These are phyloP conservation scores for Zygosaccharomyces rouxii DNA, from an alignment of 805 yeast genomes.

Conservation along the genomic window DNA sequence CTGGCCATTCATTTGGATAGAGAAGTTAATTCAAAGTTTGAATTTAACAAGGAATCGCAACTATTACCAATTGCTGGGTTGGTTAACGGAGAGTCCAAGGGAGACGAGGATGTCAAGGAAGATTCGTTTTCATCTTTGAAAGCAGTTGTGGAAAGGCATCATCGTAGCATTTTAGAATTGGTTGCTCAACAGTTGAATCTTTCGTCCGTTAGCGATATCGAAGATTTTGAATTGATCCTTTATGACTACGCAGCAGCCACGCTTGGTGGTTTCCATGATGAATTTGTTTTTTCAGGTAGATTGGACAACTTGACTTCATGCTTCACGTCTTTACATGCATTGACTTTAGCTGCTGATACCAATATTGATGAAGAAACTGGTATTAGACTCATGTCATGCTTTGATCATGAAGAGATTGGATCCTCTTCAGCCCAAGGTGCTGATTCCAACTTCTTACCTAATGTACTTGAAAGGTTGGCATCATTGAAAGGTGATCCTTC, in stretches of 20 bases:
- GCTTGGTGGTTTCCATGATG: conserved; percentile 85
- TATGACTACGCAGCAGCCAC: conserved; percentile 81
- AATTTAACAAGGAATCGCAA: conserved; percentile 84
- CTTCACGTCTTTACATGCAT: conserved; percentile 69
- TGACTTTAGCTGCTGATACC: conserved; percentile 49
- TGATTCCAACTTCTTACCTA: conserved; percentile 83
- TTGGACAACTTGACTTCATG: conserved; percentile 88
- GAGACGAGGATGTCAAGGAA: conserved; percentile 26
- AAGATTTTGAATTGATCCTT: conserved; percentile 83
- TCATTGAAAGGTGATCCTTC: conserved; percentile 40
- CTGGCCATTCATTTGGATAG: conserved; percentile 88
- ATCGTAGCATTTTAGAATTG: conserved; percentile 59
- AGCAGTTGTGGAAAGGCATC: conserved; percentile 69
- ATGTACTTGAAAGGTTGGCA: conserved; percentile 66
- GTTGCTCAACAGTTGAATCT: conserved; percentile 64
- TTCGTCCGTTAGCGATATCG: conserved; percentile 49
- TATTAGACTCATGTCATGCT: conserved; percentile 71
- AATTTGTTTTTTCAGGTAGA: conserved; percentile 87
- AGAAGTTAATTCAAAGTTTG: conserved; percentile 71
- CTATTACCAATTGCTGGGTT: conserved; percentile 82
- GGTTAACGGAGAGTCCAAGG: conserved; percentile 26
- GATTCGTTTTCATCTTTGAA: conserved; percentile 60
- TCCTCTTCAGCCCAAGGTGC: conserved; percentile 96
- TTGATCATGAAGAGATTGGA: conserved; percentile 96
- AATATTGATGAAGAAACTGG: conserved; percentile 47